These are phyloP conservation scores for Suillus alpinus DNA, from an alignment of 768 basidiomycete species.

Conservation along the genomic window DNA sequence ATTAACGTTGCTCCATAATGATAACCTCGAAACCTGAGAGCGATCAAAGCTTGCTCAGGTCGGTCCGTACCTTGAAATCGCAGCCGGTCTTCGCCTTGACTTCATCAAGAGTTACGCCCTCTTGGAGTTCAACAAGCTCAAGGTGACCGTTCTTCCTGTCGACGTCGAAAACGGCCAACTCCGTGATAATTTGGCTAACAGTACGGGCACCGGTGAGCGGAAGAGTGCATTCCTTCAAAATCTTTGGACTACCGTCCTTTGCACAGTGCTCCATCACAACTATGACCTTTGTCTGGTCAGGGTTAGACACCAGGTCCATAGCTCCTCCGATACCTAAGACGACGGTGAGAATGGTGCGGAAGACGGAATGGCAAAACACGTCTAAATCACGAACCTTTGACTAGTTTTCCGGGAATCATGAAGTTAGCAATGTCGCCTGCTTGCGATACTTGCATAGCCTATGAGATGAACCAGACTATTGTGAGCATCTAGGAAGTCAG, in stretches of 20 bases:
- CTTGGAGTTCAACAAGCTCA: constrained; percentile 78
- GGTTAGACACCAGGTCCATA: constrained; percentile 96
- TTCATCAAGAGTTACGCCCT: constrained; percentile 80
- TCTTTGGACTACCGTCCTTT: constrained; percentile 88
- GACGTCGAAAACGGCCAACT: constrained; percentile 87
- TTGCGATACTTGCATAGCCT: constrained; percentile 95
- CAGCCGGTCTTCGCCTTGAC: constrained; percentile 85
- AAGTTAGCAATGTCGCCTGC: constrained; percentile 95
- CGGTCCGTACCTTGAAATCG: constrained; percentile 61
- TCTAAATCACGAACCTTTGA: constrained; percentile 55
- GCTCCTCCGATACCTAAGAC: constrained; percentile 85
- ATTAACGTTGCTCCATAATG: neutral
- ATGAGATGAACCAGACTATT: constrained; percentile 6
- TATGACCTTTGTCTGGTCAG: constrained; percentile 91
- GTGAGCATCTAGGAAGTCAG: neutral
- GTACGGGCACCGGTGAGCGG: constrained; percentile 87
- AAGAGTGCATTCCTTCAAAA: constrained; percentile 75
- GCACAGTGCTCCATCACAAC: constrained; percentile 88
- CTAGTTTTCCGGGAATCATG: constrained; percentile 95
- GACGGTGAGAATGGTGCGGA: constrained; percentile 9
- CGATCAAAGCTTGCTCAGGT: constrained; percentile 47
- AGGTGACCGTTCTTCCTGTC: constrained; percentile 73
- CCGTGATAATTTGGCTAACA: constrained; percentile 91
- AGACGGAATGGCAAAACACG: neutral
- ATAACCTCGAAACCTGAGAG: constrained; percentile 10